Evolutionary conservation across 257 asterid genomes (phyloP), one percentile per base, ranked within the genome.

Genomic region (Petunia secreta): DNA sequence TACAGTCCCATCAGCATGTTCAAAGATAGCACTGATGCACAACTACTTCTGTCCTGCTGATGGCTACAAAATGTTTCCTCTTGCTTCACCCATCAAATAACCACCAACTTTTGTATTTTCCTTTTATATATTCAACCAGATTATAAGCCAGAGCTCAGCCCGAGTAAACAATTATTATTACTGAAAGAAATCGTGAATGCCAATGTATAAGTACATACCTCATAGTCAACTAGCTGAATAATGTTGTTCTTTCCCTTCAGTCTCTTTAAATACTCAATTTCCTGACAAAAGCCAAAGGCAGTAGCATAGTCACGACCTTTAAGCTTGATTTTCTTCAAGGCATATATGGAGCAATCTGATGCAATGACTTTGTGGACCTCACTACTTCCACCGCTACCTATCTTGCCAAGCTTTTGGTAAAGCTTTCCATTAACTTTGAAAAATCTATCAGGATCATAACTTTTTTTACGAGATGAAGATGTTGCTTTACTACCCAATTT

Each of bases 281-380:
- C 99, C 84, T 96, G 98, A 88, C 97, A 96, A 88, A 96, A 96
- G 52, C 99, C 99, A 88, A 76, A 92, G 40, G 99, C 97, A 54
- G 99, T 93, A 80, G 97, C 97, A 86, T 92, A 92, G 81, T 96
- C 99, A 80, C 98, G 99, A 58, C 99, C 99, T 90, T 90, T 95
- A 77, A 96, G 98, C 85, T 91, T 94, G 82, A 96, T 96, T 86
- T 87, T 93, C 89, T 96, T 96, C 83, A 96, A 85, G 79, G 99
- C 99, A 85, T 90, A 96, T 77, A 96, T 96, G 50, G 81, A 83
- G 87, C 99, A 94, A 83, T 96, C 99, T 36, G 97, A 89, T 81
- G 99, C 89, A 85, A 96, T 96, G 80, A 94, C 99, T 82, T 96
- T 96, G 92, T 96, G 99, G 83, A 96, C 99, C 88, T 96, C 99